phyloP scores from a whole-genome alignment of 768 basidiomycete species.

The Phylloporus scabripes region DNA sequence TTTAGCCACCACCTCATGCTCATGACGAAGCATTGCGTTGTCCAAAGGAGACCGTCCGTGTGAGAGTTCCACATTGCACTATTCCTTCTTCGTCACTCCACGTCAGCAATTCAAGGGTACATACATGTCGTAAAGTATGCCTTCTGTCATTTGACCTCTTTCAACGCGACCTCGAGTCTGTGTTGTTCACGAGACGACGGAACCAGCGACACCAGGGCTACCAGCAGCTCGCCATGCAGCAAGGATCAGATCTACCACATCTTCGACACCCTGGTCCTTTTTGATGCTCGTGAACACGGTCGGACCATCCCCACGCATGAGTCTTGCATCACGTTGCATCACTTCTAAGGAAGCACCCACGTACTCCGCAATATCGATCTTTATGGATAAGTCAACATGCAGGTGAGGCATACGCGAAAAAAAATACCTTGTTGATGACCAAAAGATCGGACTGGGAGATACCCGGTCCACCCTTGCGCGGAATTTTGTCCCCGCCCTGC shows the following conservation, averaged over 20 bases:
- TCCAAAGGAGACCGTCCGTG: neutral
- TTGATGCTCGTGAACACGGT: slow-evolving; percentile 88
- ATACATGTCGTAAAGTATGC: slow-evolving; percentile 5
- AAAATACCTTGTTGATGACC: slow-evolving; percentile 84
- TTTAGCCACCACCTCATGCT: neutral
- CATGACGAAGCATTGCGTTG: neutral
- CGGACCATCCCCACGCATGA: slow-evolving; percentile 93
- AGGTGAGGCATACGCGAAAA: neutral
- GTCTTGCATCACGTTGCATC: slow-evolving; percentile 88
- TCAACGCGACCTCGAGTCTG: neutral
- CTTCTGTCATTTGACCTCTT: neutral
- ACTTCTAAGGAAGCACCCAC: slow-evolving; percentile 91
- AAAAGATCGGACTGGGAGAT: slow-evolving; percentile 94
- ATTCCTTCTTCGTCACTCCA: slow-evolving; percentile 3
- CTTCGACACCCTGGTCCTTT: slow-evolving; percentile 70
- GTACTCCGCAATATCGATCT: slow-evolving; percentile 92
- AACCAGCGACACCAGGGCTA: slow-evolving; percentile 56
- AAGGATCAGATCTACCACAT: slow-evolving; percentile 74
- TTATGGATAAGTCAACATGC: slow-evolving; percentile 1
- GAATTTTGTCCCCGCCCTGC: slow-evolving; percentile 96
- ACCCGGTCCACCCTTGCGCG: slow-evolving; percentile 95
- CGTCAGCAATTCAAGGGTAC: neutral
- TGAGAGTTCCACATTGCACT: slow-evolving; percentile 6
- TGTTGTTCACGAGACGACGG: slow-evolving; percentile 25
- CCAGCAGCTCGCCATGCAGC: slow-evolving; percentile 87